A percentile compares a stretch with the other conserved stretches of the same genome.
phyloP scores from a whole-genome alignment of 208 protist genomes.

The Acanthamoeba royreba region DNA sequence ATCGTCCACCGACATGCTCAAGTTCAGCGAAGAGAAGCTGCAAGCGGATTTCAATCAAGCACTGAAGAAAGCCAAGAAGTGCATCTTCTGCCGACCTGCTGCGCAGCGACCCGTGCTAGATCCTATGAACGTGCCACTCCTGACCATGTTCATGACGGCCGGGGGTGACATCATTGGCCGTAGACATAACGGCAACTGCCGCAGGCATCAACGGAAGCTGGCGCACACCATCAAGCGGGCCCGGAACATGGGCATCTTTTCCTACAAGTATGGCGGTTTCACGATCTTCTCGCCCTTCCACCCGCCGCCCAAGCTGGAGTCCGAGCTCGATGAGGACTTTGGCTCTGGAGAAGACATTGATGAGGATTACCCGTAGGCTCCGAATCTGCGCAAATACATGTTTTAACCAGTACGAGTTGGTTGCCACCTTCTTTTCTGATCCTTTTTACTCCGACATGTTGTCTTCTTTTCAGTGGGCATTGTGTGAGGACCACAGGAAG shows the following conservation, averaged over 20 bases:
- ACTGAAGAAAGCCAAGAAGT: not conserved
- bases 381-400: no score
- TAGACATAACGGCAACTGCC: conserved; percentile 56
- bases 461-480: no score
- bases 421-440: no score
- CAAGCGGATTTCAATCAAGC: not conserved
- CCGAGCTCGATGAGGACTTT: not conserved
- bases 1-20: conserved; percentile 12
- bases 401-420: no score
- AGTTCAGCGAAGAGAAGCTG: conserved; percentile 1
- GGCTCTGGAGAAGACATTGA: not conserved
- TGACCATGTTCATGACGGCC: conserved; percentile 45
- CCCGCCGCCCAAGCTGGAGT: not conserved
- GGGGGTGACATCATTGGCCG: conserved; percentile 52
- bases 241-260: conserved; percentile 52
- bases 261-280: conserved; percentile 58
- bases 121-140: conserved; percentile 53
- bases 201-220: conserved; percentile 60
- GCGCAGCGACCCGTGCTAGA: not conserved
- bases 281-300: conserved; percentile 53
- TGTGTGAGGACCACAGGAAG: no score
- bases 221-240: conserved; percentile 53
- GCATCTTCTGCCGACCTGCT: not conserved
- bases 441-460: no score
- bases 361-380: not conserved